Evolutionary conservation across 106 monocot genomes (phyloP).

Genomic region (Dendrobium chrysotoxum): DNA sequence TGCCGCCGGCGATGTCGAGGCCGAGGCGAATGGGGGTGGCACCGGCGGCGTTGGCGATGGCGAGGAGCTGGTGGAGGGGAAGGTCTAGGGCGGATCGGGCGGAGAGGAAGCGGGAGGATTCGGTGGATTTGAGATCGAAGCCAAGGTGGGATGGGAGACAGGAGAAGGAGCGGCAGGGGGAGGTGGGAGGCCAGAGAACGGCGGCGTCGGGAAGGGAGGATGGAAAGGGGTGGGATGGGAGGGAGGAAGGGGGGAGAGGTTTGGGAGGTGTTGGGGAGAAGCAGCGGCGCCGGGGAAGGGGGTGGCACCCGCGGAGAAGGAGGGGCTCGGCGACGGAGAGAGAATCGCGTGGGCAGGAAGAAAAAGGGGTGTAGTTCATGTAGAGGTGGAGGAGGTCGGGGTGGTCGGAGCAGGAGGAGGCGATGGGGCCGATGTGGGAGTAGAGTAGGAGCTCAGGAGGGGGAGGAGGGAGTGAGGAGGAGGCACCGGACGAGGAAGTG

Average conservation of each 20-base stretch:
- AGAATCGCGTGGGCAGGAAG: constrained; percentile 60
- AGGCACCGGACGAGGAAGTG: constrained; percentile 4
- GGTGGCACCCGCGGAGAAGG: constrained; percentile 93
- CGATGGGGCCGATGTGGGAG: constrained; percentile 67
- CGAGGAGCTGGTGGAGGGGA: constrained; percentile 28
- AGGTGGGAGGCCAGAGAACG: constrained; percentile 42
- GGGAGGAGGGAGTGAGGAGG: constrained; percentile 13
- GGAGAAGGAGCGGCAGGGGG: constrained; percentile 47
- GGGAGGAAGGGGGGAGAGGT: neutral
- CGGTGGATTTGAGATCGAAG: constrained; percentile 28
- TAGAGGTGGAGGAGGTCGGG: constrained; percentile 87
- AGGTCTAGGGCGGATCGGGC: constrained; percentile 35
- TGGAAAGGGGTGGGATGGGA: constrained; percentile 13
- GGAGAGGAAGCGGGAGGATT: constrained; percentile 37
- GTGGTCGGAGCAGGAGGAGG: constrained; percentile 83
- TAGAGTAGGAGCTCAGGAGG: constrained; percentile 64
- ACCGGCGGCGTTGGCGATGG: constrained; percentile 42
- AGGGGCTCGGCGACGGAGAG: constrained; percentile 61
- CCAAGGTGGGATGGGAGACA: constrained; percentile 33
- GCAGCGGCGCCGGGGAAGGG: constrained; percentile 98
- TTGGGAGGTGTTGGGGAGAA: constrained; percentile 46
- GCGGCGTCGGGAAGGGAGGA: constrained; percentile 44
- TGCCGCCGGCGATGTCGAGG: constrained; percentile 32
- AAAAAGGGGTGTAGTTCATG: constrained; percentile 94
- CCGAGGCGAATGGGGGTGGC: constrained; percentile 35